Evolutionary conservation across 495 filamentous ascomycete species (phyloP), one percentile per base, ranked within the genome.

Genomic region (Penicillium subrubescens): DNA sequence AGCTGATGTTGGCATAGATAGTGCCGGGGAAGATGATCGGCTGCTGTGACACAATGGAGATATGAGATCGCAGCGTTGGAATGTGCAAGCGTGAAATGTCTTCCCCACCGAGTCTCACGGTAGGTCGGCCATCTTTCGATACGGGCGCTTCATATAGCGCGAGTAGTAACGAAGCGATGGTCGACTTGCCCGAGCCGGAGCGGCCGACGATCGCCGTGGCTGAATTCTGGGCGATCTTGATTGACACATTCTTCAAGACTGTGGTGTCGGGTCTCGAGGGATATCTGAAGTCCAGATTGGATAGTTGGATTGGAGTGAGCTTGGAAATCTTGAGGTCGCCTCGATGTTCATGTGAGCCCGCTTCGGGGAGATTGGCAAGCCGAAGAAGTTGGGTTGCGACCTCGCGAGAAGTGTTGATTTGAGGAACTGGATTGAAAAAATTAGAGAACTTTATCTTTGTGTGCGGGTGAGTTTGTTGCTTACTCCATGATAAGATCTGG

Each of bases 111-210:
- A 93, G 84, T 33, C 83, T 86, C 3, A 97, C 72, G 0, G 72
- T 75, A 2, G 64, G 72, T 0, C 31, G 7, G 12, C 67, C 66
- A 15, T 54, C 35, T 53, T 19, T 71, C 17, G 73, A 68, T 11
- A 65, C 41, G 7, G 75, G 73, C n/a, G 70, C 65, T 58, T 79
- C 79, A 67, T 92, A 92, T 19, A 93, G 82, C 2, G 86, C 82
- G 0, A 95, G 76, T 0, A 98, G 82, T 0, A 99, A 77, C 0
- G 88, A 87, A 1, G 88, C 86, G 46, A 97, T 84, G 1, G 96
- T 98, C 15, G 89, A 93, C 79, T 99, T 99, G 0, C 95, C 94
- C 27, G 87, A 90, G 0, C 96, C 96, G 0, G 93, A 97, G 5
- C 84, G 74, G 14, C 93, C 93, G 17, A 95, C 92, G 35, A 97